Conservation (phyloP, 495 filamentous ascomycete genomes). For the Friedmanniomyces endolithicus region DNA sequence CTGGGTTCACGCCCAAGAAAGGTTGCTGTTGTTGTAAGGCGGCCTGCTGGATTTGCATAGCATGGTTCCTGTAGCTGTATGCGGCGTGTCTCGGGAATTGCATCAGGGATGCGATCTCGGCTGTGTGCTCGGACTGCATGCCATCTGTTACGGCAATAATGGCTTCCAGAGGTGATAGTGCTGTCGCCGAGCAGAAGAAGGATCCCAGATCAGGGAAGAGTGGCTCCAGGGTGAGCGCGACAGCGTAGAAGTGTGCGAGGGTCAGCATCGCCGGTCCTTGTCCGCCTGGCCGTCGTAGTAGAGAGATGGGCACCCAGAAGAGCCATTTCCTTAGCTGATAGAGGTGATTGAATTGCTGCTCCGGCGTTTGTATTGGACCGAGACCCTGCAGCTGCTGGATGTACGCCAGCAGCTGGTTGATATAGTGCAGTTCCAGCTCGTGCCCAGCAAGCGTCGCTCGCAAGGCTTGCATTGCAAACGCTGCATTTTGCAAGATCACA, state of each 20-base stretch:
- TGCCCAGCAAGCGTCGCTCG: slow-evolving; percentile 59
- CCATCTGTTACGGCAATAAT: slow-evolving; percentile 27
- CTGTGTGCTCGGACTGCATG: slow-evolving; percentile 24
- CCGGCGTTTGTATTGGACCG: slow-evolving; percentile 56
- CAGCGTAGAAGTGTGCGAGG: slow-evolving; percentile 82
- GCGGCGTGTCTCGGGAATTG: slow-evolving; percentile 27
- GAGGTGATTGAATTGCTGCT: slow-evolving; percentile 77
- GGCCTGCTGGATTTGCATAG: slow-evolving; percentile 23
- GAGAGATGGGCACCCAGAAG: slow-evolving; percentile 78
- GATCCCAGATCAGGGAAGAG: slow-evolving; percentile 84
- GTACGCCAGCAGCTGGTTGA: slow-evolving; percentile 70
- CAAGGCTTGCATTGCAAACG: slow-evolving; percentile 55
- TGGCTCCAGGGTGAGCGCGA: slow-evolving; percentile 73
- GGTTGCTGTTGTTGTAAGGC: slow-evolving; percentile 16
- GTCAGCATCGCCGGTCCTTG: slow-evolving; percentile 57
- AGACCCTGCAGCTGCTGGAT: slow-evolving; percentile 65
- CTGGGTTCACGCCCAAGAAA: slow-evolving; percentile 22
- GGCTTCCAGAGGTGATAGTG: slow-evolving; percentile 29
- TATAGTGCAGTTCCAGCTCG: slow-evolving; percentile 58
- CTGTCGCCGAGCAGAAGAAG: slow-evolving; percentile 40
- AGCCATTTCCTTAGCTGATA: slow-evolving; percentile 81
- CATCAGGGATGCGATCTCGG: slow-evolving; percentile 25
- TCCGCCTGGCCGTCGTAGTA: slow-evolving; percentile 36
- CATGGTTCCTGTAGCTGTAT: slow-evolving; percentile 21
- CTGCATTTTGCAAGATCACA: slow-evolving; percentile 50